Base-by-base conservation (phyloP, 345 rosid genomes). In the Turnera subulata region DNA sequence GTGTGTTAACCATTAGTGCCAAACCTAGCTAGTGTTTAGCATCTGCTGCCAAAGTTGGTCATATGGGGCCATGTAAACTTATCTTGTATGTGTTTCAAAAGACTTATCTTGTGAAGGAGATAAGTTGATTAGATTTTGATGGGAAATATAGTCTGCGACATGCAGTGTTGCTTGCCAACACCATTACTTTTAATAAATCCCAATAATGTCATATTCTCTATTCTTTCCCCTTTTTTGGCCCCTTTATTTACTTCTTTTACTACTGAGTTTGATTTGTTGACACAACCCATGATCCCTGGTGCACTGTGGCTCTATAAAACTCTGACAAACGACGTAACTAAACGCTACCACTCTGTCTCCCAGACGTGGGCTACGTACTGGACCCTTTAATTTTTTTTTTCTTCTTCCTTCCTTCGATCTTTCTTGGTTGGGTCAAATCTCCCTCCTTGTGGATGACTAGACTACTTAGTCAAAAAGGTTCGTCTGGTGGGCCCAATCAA, bases 301-400 rank as follows among this genome's bases (percentile, higher is more conserved):
- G 53, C 32, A 20, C 42, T 21, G 19, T 20, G 60, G 11, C 52
- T 6, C 52, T 3, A 2, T 17, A n/a, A 4, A 13, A 33, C 40
- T 65, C 55, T 67, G 81, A 79, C 84, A 65, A 53, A 53, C 22
- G 80, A 76, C 56, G 56, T 67, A 64, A 76, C 84, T 29, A 48
- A 20, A 50, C 78, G 23, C 40, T 52, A 6, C 42, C 9, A 26
- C 20, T 1, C 26, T 51, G 35, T 29, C 35, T 29, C 35, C n/a
- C 35, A 29, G 35, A 8, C 35, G 35, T 29, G 35, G 5, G 35
- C 35, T 8, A 29, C 35, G 35, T 29, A 29, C 35, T 29, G 35
- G 35, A 29, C n/a, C n/a, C n/a, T n/a, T n/a, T n/a, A n/a, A n/a
- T n/a, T n/a, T n/a, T n/a, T n/a, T n/a, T n/a, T n/a, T 33, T 18